Evolutionary conservation across 2,329 filamentous ascomycete species (phyloP).

Genomic region (Neobulgaria alba): DNA sequence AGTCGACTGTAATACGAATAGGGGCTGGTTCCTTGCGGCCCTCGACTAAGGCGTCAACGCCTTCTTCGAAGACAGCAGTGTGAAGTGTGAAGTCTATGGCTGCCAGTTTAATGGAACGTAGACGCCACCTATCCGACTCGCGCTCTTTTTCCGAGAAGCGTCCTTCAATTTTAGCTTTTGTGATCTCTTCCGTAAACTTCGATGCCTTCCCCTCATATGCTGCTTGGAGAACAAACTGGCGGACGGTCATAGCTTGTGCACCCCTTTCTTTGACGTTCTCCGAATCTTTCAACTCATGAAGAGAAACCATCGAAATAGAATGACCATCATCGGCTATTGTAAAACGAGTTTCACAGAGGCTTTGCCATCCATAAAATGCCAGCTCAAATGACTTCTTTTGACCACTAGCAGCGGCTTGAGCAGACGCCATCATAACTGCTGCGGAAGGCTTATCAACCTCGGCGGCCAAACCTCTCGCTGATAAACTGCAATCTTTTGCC

Average conservation of each 20-base stretch:
- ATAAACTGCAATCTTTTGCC: slow-evolving; percentile 49
- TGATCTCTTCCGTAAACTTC: slow-evolving; percentile 75
- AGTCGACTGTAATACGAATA: slow-evolving; percentile 66
- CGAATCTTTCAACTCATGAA: slow-evolving; percentile 49
- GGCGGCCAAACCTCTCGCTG: slow-evolving; percentile 69
- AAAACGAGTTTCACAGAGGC: slow-evolving; percentile 61
- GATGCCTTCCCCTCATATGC: slow-evolving; percentile 68
- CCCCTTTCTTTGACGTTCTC: slow-evolving; percentile 40
- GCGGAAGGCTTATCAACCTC: slow-evolving; percentile 77
- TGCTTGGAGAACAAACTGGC: slow-evolving; percentile 65
- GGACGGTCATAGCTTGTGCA: slow-evolving; percentile 46
- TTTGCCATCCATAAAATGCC: slow-evolving; percentile 64
- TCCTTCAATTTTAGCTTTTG: slow-evolving; percentile 77
- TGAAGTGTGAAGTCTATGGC: slow-evolving; percentile 52
- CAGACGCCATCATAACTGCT: slow-evolving; percentile 51
- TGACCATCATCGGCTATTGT: slow-evolving; percentile 60
- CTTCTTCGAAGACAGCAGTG: slow-evolving; percentile 66
- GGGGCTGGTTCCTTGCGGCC: slow-evolving; percentile 59
- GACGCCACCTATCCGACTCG: slow-evolving; percentile 71
- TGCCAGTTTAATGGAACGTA: slow-evolving; percentile 58
- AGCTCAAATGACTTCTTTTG: slow-evolving; percentile 57
- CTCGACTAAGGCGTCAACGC: slow-evolving; percentile 50
- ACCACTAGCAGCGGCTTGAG: slow-evolving; percentile 55
- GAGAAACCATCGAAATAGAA: slow-evolving; percentile 60
- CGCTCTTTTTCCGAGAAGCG: slow-evolving; percentile 78